Percentiles rank a stretch among this genome's conserved stretches.
phyloP scores from a whole-genome alignment of 305 asterid species.

The Solanum hybrid region DNA sequence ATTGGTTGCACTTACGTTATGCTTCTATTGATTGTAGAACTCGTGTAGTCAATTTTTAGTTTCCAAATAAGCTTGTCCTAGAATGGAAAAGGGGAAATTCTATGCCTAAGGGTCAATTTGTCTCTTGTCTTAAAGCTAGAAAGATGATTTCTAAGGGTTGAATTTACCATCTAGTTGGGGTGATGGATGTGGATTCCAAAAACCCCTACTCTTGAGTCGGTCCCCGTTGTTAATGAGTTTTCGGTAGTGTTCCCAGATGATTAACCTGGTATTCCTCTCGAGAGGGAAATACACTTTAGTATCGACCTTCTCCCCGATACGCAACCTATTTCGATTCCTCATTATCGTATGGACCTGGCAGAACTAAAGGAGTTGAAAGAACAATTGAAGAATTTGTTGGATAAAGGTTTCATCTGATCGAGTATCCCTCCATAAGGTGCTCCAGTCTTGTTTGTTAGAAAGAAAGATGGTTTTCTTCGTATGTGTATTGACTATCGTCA shows the following conservation, averaged over 20 bases:
- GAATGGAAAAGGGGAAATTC: not conserved
- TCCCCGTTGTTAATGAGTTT: not conserved
- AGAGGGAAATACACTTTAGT: not conserved
- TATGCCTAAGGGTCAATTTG: too few species aligned
- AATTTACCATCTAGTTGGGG: too few species aligned
- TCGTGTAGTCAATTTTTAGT: not conserved
- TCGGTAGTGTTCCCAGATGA: not conserved
- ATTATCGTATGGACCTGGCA: not conserved
- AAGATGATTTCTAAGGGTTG: not conserved
- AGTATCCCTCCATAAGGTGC: not conserved
- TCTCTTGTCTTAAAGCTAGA: not conserved
- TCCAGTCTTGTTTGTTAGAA: not conserved
- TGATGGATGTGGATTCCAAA: too few species aligned
- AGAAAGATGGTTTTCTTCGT: not conserved
- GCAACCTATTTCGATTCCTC: not conserved
- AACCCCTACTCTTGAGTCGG: not conserved
- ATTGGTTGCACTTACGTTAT: not conserved
- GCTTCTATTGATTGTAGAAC: not conserved
- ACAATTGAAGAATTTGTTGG: not conserved
- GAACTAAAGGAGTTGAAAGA: not conserved
- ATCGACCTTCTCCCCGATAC: not conserved
- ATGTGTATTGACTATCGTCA: not conserved
- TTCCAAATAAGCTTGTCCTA: not conserved
- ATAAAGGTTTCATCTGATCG: not conserved
- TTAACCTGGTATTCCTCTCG: not conserved